Evolutionary conservation across 2,329 filamentous ascomycete genomes (phyloP).

Genomic region (Claviceps sp.): DNA sequence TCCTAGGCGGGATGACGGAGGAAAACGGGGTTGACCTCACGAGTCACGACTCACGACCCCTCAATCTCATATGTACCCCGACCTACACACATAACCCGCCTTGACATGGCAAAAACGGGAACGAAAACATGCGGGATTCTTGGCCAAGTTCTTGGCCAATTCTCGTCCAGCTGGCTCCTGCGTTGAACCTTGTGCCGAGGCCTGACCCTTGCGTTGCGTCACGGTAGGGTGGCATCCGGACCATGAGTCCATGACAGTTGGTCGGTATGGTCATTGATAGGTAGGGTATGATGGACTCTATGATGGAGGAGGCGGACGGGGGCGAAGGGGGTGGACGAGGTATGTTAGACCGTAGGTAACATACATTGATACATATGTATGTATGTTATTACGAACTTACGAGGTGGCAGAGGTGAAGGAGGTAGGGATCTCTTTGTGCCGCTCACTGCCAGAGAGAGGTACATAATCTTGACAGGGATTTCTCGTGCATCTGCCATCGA

Average conservation of each 20-base stretch:
- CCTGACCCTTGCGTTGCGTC: conserved; percentile 2
- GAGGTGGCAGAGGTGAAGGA: neutral
- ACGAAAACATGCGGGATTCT: conserved; percentile 2
- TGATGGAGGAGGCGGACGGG: neutral
- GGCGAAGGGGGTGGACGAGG: neutral
- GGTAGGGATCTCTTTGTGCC: neutral
- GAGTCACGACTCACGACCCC: neutral
- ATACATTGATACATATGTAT: neutral
- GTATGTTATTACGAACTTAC: too few relatives aligned
- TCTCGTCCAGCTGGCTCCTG: neutral
- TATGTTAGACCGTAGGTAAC: neutral
- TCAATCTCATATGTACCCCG: too few relatives aligned
- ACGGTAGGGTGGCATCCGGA: conserved; percentile 1
- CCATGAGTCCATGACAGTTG: neutral
- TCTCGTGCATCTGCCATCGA: neutral
- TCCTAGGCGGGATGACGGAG: neutral
- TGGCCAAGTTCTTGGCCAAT: neutral
- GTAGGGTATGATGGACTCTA: neutral
- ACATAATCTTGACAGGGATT: neutral
- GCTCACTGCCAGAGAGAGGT: neutral
- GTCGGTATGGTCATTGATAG: neutral
- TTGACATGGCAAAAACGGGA: conserved; percentile 1
- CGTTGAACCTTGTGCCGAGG: neutral
- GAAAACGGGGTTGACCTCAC: neutral
- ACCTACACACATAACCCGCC: neutral